A percentile compares a stretch with the other conserved stretches of the same genome.
Conservation (phyloP, 345 rosid species). For the Eucalyptus dawsonii region DNA sequence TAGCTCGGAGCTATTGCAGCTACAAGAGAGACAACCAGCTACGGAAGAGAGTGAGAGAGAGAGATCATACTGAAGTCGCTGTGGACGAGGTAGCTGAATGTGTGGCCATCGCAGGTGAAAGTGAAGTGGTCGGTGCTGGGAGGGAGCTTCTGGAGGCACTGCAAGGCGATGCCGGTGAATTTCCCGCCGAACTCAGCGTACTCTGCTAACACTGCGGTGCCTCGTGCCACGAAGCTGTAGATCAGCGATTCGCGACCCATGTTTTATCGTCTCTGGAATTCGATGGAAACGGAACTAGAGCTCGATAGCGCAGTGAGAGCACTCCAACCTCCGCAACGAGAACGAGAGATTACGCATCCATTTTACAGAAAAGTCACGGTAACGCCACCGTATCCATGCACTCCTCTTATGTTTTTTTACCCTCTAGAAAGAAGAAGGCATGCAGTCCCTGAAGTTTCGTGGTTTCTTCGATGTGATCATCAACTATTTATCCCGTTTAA, state of each 20-base stretch:
- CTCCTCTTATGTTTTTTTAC: background rate
- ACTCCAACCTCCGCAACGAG: background rate
- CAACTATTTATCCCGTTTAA: background rate
- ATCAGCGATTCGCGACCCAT: background rate
- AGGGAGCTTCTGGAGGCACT: background rate
- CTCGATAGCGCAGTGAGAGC: background rate
- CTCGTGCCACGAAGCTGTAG: background rate
- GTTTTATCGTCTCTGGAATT: background rate
- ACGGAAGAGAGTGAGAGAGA: background rate
- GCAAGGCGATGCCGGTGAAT: background rate
- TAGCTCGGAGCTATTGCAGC: background rate
- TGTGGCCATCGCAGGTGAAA: too few relatives aligned
- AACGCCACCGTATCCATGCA: background rate
- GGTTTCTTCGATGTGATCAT: background rate
- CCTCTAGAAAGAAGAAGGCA: background rate
- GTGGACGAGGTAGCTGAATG: too few relatives aligned
- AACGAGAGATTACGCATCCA: background rate
- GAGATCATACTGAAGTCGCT: too few relatives aligned
- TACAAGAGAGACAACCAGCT: background rate
- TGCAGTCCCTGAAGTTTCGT: background rate
- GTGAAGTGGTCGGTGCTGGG: background rate
- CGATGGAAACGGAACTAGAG: fast-evolving
- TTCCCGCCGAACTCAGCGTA: background rate
- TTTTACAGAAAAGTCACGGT: background rate
- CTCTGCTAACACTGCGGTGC: background rate